Evolutionary conservation across 306 rosid genomes (phyloP).

Genomic region (Gillenia trifoliata): DNA sequence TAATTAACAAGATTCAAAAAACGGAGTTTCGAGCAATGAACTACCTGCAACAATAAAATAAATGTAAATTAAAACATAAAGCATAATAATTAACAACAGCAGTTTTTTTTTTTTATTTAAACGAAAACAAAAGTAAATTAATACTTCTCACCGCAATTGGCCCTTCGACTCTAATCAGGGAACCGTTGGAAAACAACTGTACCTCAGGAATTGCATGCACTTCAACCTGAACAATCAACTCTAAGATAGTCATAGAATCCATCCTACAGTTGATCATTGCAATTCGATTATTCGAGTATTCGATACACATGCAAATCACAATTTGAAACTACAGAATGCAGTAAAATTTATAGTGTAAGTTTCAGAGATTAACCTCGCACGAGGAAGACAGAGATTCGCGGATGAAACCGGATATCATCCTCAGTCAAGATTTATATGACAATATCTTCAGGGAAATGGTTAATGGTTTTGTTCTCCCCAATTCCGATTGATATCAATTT

Average conservation of each 20-base stretch:
- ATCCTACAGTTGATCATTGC: constrained; percentile 56
- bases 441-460: too few relatives aligned
- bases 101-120: too few relatives aligned
- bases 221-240: constrained; percentile 86
- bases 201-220: constrained; percentile 79
- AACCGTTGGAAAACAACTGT: constrained; percentile 91
- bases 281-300: constrained; percentile 8
- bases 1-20: constrained; percentile 69
- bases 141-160: constrained; percentile 82
- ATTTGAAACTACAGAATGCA: neutral
- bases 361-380: constrained; percentile 62
- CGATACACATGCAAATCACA: neutral
- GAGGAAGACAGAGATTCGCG: constrained; percentile 59
- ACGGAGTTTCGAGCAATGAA: constrained; percentile 91
- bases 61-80: constrained; percentile 7
- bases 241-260: constrained; percentile 82
- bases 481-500: too few relatives aligned
- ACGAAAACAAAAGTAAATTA: neutral
- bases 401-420: constrained; percentile 71
- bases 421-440: too few relatives aligned
- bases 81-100: neutral
- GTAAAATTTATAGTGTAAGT: neutral
- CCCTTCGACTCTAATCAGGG: constrained; percentile 91
- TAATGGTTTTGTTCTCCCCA: too few relatives aligned
- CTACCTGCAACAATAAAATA: constrained; percentile 50